A percentile compares a stretch with the other conserved stretches of the same genome.
Conservation (phyloP, 2,329 filamentous ascomycete genomes). For the Rosellinia necatrix region DNA sequence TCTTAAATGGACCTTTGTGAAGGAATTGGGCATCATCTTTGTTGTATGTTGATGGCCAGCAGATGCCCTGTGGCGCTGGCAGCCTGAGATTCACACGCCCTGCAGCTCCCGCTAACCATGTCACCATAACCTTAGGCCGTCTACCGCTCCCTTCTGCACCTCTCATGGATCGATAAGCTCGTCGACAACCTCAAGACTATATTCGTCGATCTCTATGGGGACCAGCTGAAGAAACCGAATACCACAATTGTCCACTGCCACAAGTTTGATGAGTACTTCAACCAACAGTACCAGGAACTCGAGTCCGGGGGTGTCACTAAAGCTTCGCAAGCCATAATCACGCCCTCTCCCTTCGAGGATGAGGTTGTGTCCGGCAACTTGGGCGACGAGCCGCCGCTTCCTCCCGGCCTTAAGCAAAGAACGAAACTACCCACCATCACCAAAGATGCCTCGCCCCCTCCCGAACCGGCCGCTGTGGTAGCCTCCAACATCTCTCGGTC, state of each 20-base stretch:
- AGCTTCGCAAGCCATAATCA: slow-evolving; percentile 33
- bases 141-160: slow-evolving; percentile 91
- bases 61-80: too few relatives aligned
- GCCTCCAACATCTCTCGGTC: slow-evolving; percentile 81
- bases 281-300: slow-evolving; percentile 86
- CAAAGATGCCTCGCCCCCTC: slow-evolving; percentile 52
- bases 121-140: slow-evolving; percentile 70
- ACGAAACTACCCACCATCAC: slow-evolving; percentile 44
- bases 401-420: slow-evolving; percentile 49
- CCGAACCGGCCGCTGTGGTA: slow-evolving; percentile 70
- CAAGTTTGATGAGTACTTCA: slow-evolving; percentile 89
- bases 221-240: slow-evolving; percentile 81
- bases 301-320: slow-evolving; percentile 56
- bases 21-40: slow-evolving; percentile 93
- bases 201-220: slow-evolving; percentile 87
- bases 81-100: too few relatives aligned
- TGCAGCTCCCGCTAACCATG: slow-evolving; percentile 20
- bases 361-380: slow-evolving; percentile 43
- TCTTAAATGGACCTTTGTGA: slow-evolving; percentile 88
- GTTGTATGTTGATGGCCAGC: slow-evolving; percentile 61
- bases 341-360: slow-evolving; percentile 41
- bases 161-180: slow-evolving; percentile 96
- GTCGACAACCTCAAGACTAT: slow-evolving; percentile 93
- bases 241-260: slow-evolving; percentile 77
- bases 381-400: slow-evolving; percentile 46